phyloP scores from a whole-genome alignment of 2,329 filamentous ascomycete species.

The Fusarium piperis region DNA sequence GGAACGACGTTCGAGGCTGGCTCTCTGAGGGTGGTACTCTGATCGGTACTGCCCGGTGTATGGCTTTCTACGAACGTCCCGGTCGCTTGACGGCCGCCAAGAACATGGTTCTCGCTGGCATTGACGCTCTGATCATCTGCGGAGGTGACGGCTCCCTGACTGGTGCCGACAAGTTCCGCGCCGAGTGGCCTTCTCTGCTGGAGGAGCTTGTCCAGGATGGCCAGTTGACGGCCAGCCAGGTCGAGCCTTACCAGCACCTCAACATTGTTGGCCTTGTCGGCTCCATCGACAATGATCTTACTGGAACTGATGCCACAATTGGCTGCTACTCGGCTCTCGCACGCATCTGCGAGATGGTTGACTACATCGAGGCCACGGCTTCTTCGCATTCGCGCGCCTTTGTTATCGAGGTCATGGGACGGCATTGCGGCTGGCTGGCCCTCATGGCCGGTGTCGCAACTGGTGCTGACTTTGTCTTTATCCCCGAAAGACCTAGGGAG shows the following conservation, averaged over 20 bases:
- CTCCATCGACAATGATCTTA: conserved; percentile 98
- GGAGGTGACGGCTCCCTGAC: conserved; percentile 97
- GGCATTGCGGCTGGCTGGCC: conserved; percentile 97
- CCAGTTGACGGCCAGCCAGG: conserved; percentile 75
- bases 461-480: conserved; percentile 96
- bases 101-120: conserved; percentile 92
- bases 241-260: conserved; percentile 81
- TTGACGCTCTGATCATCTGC: conserved; percentile 95
- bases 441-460: conserved; percentile 96
- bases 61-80: conserved; percentile 87
- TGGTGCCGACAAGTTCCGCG: conserved; percentile 91
- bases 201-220: conserved; percentile 82
- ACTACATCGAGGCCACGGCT: conserved; percentile 96
- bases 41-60: conserved; percentile 94
- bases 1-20: conserved; percentile 95
- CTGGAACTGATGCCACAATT: conserved; percentile 96
- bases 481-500: conserved; percentile 89
- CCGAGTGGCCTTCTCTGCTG: conserved; percentile 90
- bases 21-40: conserved; percentile 93
- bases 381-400: conserved; percentile 95
- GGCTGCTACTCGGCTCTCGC: conserved; percentile 94
- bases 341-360: conserved; percentile 93
- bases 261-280: conserved; percentile 98
- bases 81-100: conserved; percentile 88
- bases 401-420: conserved; percentile 97